Percentiles rank a stretch among this genome's conserved stretches.
These are phyloP conservation scores for Chaetomidium leptoderma DNA, from an alignment of 495 filamentous ascomycete genomes.

Conservation along the genomic window DNA sequence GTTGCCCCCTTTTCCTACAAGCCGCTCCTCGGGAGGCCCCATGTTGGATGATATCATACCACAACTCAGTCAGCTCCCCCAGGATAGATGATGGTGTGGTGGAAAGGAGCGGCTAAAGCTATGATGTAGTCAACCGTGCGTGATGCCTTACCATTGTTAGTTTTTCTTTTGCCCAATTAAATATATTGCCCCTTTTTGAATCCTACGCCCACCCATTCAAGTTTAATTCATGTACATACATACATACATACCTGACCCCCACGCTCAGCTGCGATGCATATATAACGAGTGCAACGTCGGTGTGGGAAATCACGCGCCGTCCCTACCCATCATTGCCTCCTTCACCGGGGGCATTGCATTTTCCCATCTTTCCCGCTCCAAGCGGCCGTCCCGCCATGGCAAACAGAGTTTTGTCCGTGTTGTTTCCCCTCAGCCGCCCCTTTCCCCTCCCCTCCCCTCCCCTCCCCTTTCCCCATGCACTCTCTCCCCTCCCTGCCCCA, in stretches of 20 bases:
- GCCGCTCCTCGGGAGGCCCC: too few species aligned
- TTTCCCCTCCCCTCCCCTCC: too few species aligned
- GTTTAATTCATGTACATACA: background rate
- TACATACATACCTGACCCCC: background rate
- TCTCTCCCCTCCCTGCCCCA: background rate
- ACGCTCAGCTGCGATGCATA: background rate
- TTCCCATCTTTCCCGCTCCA: background rate
- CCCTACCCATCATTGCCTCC: background rate
- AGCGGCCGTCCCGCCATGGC: background rate
- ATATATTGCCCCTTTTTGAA: too few species aligned
- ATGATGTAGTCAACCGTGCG: too few species aligned
- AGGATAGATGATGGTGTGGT: too few species aligned
- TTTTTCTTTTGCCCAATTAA: too few species aligned
- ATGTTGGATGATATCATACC: too few species aligned
- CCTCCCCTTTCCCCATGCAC: background rate
- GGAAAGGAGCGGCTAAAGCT: too few species aligned
- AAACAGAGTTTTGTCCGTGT: background rate
- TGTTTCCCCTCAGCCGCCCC: background rate
- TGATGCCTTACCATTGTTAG: too few species aligned
- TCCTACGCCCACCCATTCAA: too few species aligned
- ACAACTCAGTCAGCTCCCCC: too few species aligned
- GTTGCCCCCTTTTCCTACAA: too few species aligned
- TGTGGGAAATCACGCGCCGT: background rate
- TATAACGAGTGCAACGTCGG: conserved; percentile 3
- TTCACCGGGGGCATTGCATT: background rate